These are phyloP conservation scores for Myxozyma nipponensis DNA, from an alignment of 805 yeast species.

Conservation along the genomic window DNA sequence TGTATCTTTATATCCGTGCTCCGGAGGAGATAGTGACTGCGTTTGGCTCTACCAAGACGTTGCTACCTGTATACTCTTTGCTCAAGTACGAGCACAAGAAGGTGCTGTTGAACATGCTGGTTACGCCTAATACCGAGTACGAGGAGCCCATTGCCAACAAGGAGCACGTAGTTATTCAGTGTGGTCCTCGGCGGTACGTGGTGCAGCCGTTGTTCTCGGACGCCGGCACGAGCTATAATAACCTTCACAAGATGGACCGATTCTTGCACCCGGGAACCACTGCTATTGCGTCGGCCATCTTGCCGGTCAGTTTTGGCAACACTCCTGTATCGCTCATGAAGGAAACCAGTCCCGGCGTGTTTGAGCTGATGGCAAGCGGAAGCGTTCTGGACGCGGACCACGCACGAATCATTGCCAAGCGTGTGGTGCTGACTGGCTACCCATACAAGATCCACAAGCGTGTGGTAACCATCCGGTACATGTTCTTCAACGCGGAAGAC, in stretches of 20 bases:
- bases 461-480: slow-evolving; percentile 88
- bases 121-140: slow-evolving; percentile 85
- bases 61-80: slow-evolving; percentile 68
- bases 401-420: slow-evolving; percentile 77
- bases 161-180: slow-evolving; percentile 77
- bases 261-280: slow-evolving; percentile 74
- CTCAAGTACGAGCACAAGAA: slow-evolving; percentile 82
- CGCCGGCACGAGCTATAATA: slow-evolving; percentile 68
- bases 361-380: slow-evolving; percentile 79
- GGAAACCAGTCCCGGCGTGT: slow-evolving; percentile 32
- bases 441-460: slow-evolving; percentile 92
- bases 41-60: slow-evolving; percentile 46
- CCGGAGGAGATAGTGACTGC: slow-evolving; percentile 52
- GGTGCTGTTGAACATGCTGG: slow-evolving; percentile 75
- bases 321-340: slow-evolving; percentile 84
- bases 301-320: slow-evolving; percentile 74
- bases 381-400: slow-evolving; percentile 83
- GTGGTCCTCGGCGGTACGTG: slow-evolving; percentile 84
- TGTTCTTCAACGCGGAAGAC: slow-evolving; percentile 93
- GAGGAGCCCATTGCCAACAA: slow-evolving; percentile 82
- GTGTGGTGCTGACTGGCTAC: slow-evolving; percentile 87
- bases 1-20: slow-evolving; percentile 52
- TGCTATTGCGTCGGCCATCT: slow-evolving; percentile 78
- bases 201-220: slow-evolving; percentile 82
- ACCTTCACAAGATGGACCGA: slow-evolving; percentile 81